These are phyloP conservation scores for Ogataea corticis DNA, from an alignment of 805 yeast genomes.

Conservation along the genomic window DNA sequence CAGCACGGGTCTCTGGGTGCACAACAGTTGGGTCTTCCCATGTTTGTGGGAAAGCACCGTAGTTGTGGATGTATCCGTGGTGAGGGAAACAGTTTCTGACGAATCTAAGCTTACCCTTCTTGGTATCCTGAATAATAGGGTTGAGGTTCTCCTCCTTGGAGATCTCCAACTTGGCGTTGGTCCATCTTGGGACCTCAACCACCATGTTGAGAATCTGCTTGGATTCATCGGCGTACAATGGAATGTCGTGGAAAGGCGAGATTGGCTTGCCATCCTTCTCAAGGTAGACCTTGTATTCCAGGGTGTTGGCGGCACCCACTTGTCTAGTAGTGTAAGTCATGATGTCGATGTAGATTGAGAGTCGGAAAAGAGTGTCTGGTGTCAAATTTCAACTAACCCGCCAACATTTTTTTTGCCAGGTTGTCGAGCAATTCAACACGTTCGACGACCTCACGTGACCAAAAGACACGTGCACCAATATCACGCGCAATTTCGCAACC, in stretches of 20 bases:
- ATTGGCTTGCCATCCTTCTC: constrained; percentile 93
- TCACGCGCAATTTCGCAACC: neutral
- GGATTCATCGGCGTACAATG: constrained; percentile 91
- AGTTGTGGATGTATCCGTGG: constrained; percentile 97
- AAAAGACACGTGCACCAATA: neutral
- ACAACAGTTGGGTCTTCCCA: constrained; percentile 73
- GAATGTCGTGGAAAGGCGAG: constrained; percentile 93
- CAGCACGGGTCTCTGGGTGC: constrained; percentile 66
- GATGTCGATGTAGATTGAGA: neutral
- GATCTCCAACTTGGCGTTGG: constrained; percentile 96
- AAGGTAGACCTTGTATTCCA: constrained; percentile 87
- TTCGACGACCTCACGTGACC: neutral
- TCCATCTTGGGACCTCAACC: constrained; percentile 98
- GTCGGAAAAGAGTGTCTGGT: neutral
- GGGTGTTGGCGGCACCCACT: constrained; percentile 93
- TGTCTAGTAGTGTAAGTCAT: constrained; percentile 89
- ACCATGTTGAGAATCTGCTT: constrained; percentile 76
- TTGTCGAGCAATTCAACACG: neutral
- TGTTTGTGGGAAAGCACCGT: constrained; percentile 97
- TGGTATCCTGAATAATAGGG: constrained; percentile 96
- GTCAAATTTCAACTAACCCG: neutral
- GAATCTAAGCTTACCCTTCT: constrained; percentile 93
- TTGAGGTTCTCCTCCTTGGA: constrained; percentile 80
- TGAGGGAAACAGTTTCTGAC: constrained; percentile 98
- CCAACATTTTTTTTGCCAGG: neutral